phyloP scores from a whole-genome alignment of 2,329 filamentous ascomycete genomes.

The Cladosporium sp. region DNA sequence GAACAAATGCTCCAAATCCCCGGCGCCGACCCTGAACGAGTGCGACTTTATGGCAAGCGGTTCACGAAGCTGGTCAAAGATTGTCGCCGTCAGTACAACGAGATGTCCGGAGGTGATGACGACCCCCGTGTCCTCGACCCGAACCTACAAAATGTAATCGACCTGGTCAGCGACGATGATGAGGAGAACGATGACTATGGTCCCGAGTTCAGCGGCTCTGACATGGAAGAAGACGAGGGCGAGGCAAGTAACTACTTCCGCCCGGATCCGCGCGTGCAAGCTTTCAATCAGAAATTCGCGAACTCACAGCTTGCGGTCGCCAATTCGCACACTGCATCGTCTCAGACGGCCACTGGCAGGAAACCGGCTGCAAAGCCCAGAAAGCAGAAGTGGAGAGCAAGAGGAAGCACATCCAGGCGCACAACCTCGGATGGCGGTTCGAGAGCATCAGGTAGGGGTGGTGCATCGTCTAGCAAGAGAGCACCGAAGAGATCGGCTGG shows the following conservation, averaged over 20 bases:
- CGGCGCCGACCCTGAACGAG: conserved; percentile 63
- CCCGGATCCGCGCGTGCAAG: conserved; percentile 21
- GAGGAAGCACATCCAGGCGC: conserved; percentile 4
- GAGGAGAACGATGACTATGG: conserved; percentile 46
- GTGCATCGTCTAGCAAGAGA: neutral
- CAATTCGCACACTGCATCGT: neutral
- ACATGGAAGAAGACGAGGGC: conserved; percentile 41
- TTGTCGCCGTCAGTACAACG: conserved; percentile 35
- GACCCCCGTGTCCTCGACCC: conserved; percentile 47
- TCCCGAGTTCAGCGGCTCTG: conserved; percentile 44
- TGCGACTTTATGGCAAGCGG: conserved; percentile 59
- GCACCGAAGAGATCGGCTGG: neutral
- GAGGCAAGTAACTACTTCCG: conserved; percentile 31
- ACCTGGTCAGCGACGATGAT: conserved; percentile 46
- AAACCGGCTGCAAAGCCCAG: conserved; percentile 10
- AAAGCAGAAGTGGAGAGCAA: conserved; percentile 13
- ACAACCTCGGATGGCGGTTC: conserved; percentile 5
- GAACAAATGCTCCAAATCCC: conserved; percentile 65
- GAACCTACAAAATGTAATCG: conserved; percentile 52
- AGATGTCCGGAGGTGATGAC: conserved; percentile 44
- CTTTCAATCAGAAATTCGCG: conserved; percentile 27
- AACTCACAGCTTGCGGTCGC: conserved; percentile 18
- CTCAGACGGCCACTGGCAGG: neutral
- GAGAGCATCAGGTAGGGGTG: conserved; percentile 3
- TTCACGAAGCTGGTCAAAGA: conserved; percentile 61